Evolutionary conservation across 2,329 filamentous ascomycete species (phyloP), one percentile per base, ranked within the genome.

Genomic region (Exophiala dermatitidis): DNA sequence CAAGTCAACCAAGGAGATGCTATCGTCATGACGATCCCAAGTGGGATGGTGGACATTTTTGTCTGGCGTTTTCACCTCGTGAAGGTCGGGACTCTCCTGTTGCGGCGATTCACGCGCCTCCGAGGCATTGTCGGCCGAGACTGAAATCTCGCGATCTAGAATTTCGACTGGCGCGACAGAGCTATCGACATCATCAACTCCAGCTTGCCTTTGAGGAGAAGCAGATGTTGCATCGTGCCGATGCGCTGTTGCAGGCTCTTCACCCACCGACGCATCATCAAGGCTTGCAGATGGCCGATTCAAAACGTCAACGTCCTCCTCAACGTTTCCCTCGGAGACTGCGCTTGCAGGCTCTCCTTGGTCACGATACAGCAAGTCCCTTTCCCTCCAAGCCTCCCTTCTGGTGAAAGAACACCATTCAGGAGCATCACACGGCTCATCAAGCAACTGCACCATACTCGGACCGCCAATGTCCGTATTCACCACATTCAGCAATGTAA

Each of bases 401-500:
- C 57, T 53, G 6, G 52, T 33, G 32, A 48, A 50, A 4, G 33
- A 29, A 36, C 31, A 52, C 61, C 61, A 63, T 28, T 53, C 58
- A 3, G 43, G 38, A 4, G 51, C 55, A 40, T 57, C 44, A 50
- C 54, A 62, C 9, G 52, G 32, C 4, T 34, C 52, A 44, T 63
- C 61, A 12, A 63, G 55, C 19, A 63, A 42, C 46, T 62, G 54
- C 38, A 61, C 52, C 61, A 63, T 63, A 43, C 56, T 59, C 40
- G 61, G 61, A 12, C 61, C 60, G 2, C 61, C 61, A 50, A 63
- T 61, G 36, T 63, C 54, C 8, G 60, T 62, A 30, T 63, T 63
- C n/a, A 62, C 60, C 9, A 62, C 61, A 48, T 63, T 63, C 48
- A 63, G 37, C 50, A 63, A 41, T 6, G 56, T 52, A 19, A 62